Evolutionary conservation across 2,329 filamentous ascomycete genomes (phyloP), one percentile per base, ranked within the genome.

Genomic region (Colletotrichum godetiae): DNA sequence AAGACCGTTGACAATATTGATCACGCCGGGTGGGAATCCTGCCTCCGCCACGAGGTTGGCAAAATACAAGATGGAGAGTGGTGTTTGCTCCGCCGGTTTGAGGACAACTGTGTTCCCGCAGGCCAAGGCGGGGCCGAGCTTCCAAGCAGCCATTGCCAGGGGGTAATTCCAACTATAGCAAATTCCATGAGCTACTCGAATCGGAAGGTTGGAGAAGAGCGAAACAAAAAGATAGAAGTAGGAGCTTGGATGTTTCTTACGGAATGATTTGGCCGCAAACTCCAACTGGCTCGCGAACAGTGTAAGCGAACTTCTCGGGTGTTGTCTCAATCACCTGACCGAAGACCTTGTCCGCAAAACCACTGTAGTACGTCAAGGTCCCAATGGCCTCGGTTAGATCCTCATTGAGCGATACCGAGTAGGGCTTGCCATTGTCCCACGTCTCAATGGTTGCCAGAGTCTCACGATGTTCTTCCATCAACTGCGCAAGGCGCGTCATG

Each of bases 341-440:
- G 74, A 92, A 91, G 74, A 93, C 91, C 85, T 96, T 96, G 84
- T 96, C 94, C 58, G 93, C 92, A 81, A 89, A 95, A 68, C 94
- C 94, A 56, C 91, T 93, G 78, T 95, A 96, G 83, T 96, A 96
- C 77, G 91, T 91, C 67, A 92, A 84, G 13, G 92, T 82, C 31
- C 82, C 80, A 35, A 82, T 76, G 33, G 85, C 80, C 69, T 87
- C 84, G 27, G 81, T 78, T 10, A 95, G 82, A 80, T 95, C 92
- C 65, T 91, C 91, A 55, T 85, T 86, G n/a, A 92, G 83, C 1
- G 92, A 88, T 19, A 91, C 89, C 3, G 85, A 82, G 81, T 93
- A 94, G 4, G 93, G 92, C 81, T 96, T 95, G 80, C 93, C 94
- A 78, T 95, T 95, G 81, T 97, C 93, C 88, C 94, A 92, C 0